These are phyloP conservation scores for Hemileccinum impolitum DNA, from an alignment of 768 basidiomycete genomes.

Conservation along the genomic window DNA sequence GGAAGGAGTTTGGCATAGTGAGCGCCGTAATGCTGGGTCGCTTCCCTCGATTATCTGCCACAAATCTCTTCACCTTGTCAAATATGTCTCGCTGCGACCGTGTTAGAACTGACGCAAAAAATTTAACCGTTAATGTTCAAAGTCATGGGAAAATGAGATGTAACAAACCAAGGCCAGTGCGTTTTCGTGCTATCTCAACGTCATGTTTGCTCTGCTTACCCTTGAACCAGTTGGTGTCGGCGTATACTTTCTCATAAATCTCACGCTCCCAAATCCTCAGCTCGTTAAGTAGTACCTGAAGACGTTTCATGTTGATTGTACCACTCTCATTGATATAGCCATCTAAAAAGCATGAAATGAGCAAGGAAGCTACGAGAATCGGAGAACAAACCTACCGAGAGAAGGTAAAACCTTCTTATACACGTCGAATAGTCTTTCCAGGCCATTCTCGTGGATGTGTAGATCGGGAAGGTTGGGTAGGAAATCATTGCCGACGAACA, in stretches of 20 bases:
- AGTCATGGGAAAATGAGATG: not conserved
- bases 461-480: conserved; percentile 93
- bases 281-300: conserved; percentile 87
- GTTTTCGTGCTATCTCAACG: conserved; percentile 58
- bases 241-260: conserved; percentile 87
- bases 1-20: conserved; percentile 72
- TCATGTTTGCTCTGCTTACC: conserved; percentile 84
- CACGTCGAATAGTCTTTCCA: conserved; percentile 90
- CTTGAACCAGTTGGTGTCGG: conserved; percentile 90
- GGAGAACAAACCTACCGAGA: conserved; percentile 43
- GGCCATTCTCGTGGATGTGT: conserved; percentile 95
- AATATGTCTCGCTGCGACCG: conserved; percentile 73
- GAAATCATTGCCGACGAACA: conserved; percentile 98
- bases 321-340: conserved; percentile 95
- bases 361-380: not conserved
- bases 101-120: conserved; percentile 56
- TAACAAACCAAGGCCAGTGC: conserved; percentile 59
- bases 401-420: conserved; percentile 91
- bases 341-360: conserved; percentile 40
- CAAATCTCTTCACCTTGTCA: conserved; percentile 73
- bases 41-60: conserved; percentile 43
- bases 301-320: conserved; percentile 68
- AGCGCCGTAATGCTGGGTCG: conserved; percentile 40
- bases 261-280: conserved; percentile 87
- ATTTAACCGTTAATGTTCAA: not conserved